Evolutionary conservation across 768 basidiomycete species (phyloP).

Genomic region (Lactarius hatsudake): DNA sequence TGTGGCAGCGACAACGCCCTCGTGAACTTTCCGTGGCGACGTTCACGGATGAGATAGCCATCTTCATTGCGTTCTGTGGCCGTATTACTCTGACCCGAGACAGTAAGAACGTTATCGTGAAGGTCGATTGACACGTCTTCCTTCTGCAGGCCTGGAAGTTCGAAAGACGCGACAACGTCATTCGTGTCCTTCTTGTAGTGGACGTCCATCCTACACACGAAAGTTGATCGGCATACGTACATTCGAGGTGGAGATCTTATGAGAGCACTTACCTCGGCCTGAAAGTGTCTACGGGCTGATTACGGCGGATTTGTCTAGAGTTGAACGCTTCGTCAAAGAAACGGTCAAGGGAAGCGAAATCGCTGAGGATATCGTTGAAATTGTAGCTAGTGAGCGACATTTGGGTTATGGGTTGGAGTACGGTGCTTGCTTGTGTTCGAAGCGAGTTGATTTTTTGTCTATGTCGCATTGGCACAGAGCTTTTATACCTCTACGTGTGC

Average conservation of each 20-base stretch:
- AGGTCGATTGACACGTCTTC: conserved; percentile 52
- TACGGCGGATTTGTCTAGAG: not conserved
- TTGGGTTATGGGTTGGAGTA: not conserved
- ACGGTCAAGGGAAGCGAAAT: conserved; percentile 2
- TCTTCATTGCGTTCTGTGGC: conserved; percentile 36
- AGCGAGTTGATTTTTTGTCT: not conserved
- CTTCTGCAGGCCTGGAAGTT: conserved; percentile 52
- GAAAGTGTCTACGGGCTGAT: not conserved
- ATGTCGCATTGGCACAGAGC: not conserved
- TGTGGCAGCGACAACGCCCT: conserved; percentile 31
- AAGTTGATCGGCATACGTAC: not conserved
- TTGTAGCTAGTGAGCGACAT: conserved; percentile 6
- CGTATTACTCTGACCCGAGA: conserved; percentile 47
- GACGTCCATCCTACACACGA: conserved; percentile 43
- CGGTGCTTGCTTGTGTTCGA: not conserved
- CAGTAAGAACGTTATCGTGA: conserved; percentile 45
- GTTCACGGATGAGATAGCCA: conserved; percentile 37
- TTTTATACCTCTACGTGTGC: conserved; percentile 3
- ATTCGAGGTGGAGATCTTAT: not conserved
- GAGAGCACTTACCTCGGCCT: conserved; percentile 8
- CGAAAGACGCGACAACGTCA: conserved; percentile 51
- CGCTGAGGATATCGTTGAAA: not conserved
- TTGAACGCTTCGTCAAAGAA: conserved; percentile 10
- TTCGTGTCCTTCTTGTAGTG: conserved; percentile 47
- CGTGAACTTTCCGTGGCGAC: conserved; percentile 32